phyloP scores from a whole-genome alignment of 1,284 basidiomycete genomes.

The Pseudozyma hubeiensis region DNA sequence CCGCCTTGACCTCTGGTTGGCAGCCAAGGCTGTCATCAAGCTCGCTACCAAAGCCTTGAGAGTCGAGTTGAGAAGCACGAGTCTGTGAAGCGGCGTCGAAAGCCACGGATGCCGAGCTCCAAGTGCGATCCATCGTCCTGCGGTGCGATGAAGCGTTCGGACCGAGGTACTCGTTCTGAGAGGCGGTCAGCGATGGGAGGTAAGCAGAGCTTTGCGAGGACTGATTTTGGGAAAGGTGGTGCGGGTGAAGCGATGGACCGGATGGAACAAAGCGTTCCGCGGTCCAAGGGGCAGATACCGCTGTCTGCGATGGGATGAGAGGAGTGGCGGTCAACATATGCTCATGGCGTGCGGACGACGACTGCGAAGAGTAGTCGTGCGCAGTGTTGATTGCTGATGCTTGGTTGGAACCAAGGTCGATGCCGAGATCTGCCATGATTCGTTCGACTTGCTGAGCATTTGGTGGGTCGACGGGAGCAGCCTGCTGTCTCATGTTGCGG shows the following conservation, averaged over 20 bases:
- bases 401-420: conserved; percentile 20
- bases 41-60: conserved; percentile 7
- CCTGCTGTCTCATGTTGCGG: conserved; percentile 23
- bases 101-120: conserved; percentile 17
- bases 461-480: conserved; percentile 12
- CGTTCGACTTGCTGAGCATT: conserved; percentile 28
- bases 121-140: conserved; percentile 21
- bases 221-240: conserved; percentile 17
- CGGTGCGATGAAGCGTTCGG: conserved; percentile 32
- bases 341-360: neutral
- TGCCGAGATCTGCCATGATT: conserved; percentile 35
- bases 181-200: conserved; percentile 31
- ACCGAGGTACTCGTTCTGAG: conserved; percentile 33
- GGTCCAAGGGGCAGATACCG: conserved; percentile 11
- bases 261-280: conserved; percentile 13
- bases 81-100: conserved; percentile 23
- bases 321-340: conserved; percentile 2
- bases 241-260: conserved; percentile 3
- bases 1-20: neutral
- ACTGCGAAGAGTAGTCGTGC: conserved; percentile 4
- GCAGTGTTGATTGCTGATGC: conserved; percentile 3
- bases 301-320: conserved; percentile 25
- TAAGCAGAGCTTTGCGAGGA: conserved; percentile 34
- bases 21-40: conserved; percentile 8
- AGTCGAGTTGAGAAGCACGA: neutral